phyloP scores from a whole-genome alignment of 2,329 filamentous ascomycete genomes.

The Fusarium chaquense region DNA sequence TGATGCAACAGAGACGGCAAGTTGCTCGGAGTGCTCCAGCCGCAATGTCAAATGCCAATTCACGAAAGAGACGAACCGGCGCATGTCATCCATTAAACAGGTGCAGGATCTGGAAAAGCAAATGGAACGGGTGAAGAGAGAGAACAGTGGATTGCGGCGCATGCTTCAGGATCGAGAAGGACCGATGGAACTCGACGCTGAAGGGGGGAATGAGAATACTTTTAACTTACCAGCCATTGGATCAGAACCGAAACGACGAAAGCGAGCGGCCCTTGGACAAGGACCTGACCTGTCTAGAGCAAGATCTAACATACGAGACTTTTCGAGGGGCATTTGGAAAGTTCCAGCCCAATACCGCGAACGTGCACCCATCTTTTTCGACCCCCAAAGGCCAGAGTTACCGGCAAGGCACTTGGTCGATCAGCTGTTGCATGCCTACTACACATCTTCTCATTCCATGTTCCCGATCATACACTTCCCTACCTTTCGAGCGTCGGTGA shows the following conservation, averaged over 20 bases:
- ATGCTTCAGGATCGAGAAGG: slow-evolving; percentile 67
- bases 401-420: slow-evolving; percentile 79
- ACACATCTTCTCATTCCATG: slow-evolving; percentile 79
- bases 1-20: slow-evolving; percentile 94
- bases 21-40: slow-evolving; percentile 97
- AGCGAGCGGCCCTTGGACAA: slow-evolving; percentile 70
- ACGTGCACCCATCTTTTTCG: slow-evolving; percentile 61
- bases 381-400: slow-evolving; percentile 70
- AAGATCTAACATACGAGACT: slow-evolving; percentile 77
- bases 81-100: slow-evolving; percentile 99
- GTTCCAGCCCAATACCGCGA: slow-evolving; percentile 76
- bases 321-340: slow-evolving; percentile 84
- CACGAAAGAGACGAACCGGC: slow-evolving; percentile 97
- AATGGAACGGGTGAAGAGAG: slow-evolving; percentile 80
- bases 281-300: slow-evolving; percentile 79
- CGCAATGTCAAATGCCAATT: slow-evolving; percentile 98
- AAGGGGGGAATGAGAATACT: slow-evolving; percentile 61
- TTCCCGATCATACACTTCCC: slow-evolving; percentile 92
- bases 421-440: slow-evolving; percentile 80
- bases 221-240: slow-evolving; percentile 74
- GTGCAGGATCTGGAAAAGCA: slow-evolving; percentile 97
- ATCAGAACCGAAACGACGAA: slow-evolving; percentile 72
- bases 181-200: slow-evolving; percentile 63
- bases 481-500: slow-evolving; percentile 80
- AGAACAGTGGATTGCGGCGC: slow-evolving; percentile 80